Evolutionary conservation across 164 flowering plant species (phyloP).

Genomic region (Piper longum): DNA sequence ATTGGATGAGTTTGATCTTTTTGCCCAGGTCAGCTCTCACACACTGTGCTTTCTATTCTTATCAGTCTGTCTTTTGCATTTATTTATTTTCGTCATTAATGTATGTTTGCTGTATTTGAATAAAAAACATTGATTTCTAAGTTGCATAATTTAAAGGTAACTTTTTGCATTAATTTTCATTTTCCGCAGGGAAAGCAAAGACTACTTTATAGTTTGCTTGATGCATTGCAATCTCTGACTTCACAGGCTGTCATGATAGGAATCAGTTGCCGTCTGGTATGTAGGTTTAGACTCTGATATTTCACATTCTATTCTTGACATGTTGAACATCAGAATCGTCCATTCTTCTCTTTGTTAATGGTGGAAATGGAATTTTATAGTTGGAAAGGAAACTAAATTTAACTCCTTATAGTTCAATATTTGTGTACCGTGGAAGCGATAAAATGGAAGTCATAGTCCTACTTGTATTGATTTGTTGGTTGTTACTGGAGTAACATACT

Average conservation of each 20-base stretch:
- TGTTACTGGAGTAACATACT: too few species aligned
- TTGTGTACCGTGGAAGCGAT: too few species aligned
- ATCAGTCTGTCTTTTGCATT: not conserved
- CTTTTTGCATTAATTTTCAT: not conserved
- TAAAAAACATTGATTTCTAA: too few species aligned
- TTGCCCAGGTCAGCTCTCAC: slow-evolving; percentile 53
- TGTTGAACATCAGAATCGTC: too few species aligned
- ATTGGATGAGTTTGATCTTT: slow-evolving; percentile 87
- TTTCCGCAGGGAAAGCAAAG: slow-evolving; percentile 80
- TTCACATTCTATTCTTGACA: not conserved
- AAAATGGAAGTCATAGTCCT: not conserved
- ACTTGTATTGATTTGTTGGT: too few species aligned
- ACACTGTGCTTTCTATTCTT: not conserved
- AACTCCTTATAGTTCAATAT: not conserved
- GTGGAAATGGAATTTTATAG: too few species aligned
- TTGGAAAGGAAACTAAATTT: not conserved
- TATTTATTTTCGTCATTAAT: not conserved
- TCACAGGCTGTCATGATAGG: slow-evolving; percentile 97
- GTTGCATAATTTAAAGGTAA: not conserved
- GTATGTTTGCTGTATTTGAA: not conserved
- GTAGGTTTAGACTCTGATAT: not conserved
- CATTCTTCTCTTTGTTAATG: too few species aligned
- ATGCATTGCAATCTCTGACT: slow-evolving; percentile 90
- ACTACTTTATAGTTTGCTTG: slow-evolving; percentile 80
- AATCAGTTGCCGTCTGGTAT: slow-evolving; percentile 82